phyloP scores from a whole-genome alignment of 345 rosid species.

The Melaleuca alternifolia region DNA sequence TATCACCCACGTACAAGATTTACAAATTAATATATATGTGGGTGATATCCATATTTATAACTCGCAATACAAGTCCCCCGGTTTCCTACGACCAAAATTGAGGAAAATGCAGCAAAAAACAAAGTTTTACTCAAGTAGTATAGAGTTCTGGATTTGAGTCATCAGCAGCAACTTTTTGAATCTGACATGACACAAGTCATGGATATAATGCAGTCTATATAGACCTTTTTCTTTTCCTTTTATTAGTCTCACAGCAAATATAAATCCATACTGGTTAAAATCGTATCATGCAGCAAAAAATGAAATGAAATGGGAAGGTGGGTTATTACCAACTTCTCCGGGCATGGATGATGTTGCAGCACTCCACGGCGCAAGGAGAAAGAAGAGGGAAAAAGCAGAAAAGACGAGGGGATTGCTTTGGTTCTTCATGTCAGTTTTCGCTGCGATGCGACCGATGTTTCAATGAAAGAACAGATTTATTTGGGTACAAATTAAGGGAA shows the following conservation, averaged over 20 bases:
- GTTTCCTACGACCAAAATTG: neutral
- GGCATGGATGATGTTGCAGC: neutral
- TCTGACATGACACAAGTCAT: neutral
- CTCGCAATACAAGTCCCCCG: neutral
- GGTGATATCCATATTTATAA: neutral
- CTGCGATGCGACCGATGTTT: neutral
- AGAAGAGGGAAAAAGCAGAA: neutral
- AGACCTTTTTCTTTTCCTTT: neutral
- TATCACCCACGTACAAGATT: too few relatives aligned
- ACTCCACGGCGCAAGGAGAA: neutral
- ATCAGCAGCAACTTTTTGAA: neutral
- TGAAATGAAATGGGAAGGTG: neutral
- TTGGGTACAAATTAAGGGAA: neutral
- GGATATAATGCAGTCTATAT: neutral
- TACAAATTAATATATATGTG: too few relatives aligned
- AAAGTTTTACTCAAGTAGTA: neutral
- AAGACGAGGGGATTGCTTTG: neutral
- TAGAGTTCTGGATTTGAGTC: neutral
- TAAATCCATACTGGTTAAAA: neutral
- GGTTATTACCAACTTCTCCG: slow-evolving; percentile 19
- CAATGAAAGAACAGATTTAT: neutral
- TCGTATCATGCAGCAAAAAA: neutral
- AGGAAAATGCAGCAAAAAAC: neutral
- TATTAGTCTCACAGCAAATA: neutral
- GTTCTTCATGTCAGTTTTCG: neutral